Percentiles rank a stretch among this genome's conserved stretches.
These are phyloP conservation scores for Monoraphidium neglectum DNA, from an alignment of 139 green algal genomes.

Conservation along the genomic window DNA sequence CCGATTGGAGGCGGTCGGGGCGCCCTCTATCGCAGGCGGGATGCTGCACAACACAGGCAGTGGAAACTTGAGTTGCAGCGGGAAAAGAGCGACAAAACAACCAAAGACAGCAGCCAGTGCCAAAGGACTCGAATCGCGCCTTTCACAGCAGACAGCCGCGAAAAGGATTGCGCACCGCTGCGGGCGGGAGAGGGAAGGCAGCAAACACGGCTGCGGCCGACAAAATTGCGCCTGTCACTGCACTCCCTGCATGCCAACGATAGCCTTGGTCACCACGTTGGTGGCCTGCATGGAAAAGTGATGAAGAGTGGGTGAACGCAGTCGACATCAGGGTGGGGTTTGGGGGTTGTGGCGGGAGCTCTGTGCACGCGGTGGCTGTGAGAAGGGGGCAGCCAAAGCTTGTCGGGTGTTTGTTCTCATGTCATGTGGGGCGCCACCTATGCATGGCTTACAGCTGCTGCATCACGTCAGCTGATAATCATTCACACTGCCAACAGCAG, in stretches of 20 bases:
- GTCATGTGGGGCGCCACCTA: not conserved
- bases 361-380: not conserved
- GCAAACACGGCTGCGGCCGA: too few relatives aligned
- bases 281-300: slow-evolving; percentile 28
- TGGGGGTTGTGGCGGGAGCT: not conserved
- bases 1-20: too few relatives aligned
- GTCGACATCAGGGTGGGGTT: not conserved
- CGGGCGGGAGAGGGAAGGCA: too few relatives aligned
- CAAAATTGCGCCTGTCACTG: too few relatives aligned
- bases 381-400: not conserved
- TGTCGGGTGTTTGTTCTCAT: not conserved
- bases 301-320: not conserved
- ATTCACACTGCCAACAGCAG: not conserved
- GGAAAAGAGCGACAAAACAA: too few relatives aligned
- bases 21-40: too few relatives aligned
- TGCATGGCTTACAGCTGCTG: not conserved
- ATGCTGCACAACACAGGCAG: too few relatives aligned
- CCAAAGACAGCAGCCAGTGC: too few relatives aligned
- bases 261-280: slow-evolving; percentile 38
- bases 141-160: too few relatives aligned
- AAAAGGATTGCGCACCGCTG: too few relatives aligned
- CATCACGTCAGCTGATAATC: not conserved
- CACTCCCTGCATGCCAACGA: slow-evolving; percentile 35
- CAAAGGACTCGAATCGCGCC: too few relatives aligned
- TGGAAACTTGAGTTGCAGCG: too few relatives aligned